Percentiles rank a stretch among this genome's conserved stretches.
Conservation (phyloP, 2,329 filamentous ascomycete genomes). For the Fusarium sublunatum region DNA sequence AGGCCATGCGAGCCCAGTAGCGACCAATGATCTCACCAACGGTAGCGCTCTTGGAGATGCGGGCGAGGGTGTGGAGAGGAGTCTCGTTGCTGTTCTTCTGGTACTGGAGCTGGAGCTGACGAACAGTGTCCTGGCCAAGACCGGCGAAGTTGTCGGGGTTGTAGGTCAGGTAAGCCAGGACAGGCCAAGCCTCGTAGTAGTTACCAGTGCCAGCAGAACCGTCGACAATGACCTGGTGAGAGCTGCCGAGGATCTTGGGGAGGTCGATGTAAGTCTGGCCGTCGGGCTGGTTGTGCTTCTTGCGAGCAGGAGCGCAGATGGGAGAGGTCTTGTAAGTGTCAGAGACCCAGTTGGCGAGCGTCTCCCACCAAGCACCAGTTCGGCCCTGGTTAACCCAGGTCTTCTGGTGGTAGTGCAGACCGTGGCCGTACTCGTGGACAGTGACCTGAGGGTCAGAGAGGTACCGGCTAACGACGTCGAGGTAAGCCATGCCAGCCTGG, state of each 20-base stretch:
- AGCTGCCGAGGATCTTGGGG: slow-evolving; percentile 59
- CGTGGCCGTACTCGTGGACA: slow-evolving; percentile 63
- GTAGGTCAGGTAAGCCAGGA: slow-evolving; percentile 60
- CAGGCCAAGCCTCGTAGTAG: slow-evolving; percentile 65
- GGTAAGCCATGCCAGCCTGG: slow-evolving; percentile 54
- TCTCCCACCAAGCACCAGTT: slow-evolving; percentile 64
- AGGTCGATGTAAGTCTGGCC: slow-evolving; percentile 56
- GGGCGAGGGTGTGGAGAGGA: slow-evolving; percentile 59
- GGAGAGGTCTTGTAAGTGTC: slow-evolving; percentile 60
- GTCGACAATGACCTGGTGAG: slow-evolving; percentile 61
- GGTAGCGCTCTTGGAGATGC: slow-evolving; percentile 50
- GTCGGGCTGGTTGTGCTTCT: slow-evolving; percentile 49
- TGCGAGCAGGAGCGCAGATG: slow-evolving; percentile 55
- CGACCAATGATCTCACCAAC: slow-evolving; percentile 57
- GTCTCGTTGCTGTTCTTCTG: slow-evolving; percentile 60
- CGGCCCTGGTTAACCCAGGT: slow-evolving; percentile 58
- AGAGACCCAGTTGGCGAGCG: slow-evolving; percentile 61
- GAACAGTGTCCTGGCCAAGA: slow-evolving; percentile 56
- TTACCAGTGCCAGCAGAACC: slow-evolving; percentile 56
- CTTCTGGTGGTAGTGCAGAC: slow-evolving; percentile 58
- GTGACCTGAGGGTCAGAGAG: slow-evolving; percentile 55
- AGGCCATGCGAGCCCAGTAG: slow-evolving; percentile 66
- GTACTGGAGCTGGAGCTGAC: slow-evolving; percentile 58
- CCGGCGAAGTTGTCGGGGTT: slow-evolving; percentile 59
- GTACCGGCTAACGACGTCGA: slow-evolving; percentile 57